Conservation (phyloP, 2,329 filamentous ascomycete species). For the Alternaria sp. region DNA sequence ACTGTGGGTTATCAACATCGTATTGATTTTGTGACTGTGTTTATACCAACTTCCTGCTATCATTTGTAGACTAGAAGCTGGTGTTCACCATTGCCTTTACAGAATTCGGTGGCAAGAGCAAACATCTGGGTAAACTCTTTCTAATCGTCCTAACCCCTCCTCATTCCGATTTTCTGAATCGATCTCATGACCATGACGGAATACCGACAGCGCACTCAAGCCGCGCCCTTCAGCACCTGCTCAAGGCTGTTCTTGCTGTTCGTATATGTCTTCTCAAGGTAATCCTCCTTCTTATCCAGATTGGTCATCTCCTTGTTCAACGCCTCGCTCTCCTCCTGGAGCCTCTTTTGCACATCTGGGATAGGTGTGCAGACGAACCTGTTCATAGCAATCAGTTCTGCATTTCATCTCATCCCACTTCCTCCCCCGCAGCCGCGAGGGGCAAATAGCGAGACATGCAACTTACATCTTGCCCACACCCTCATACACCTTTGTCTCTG, state of each 20-base stretch:
- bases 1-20: neutral
- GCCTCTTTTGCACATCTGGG: slow-evolving; percentile 74
- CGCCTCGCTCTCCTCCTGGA: slow-evolving; percentile 75
- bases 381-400: neutral
- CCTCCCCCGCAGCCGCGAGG: neutral
- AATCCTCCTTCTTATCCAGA: slow-evolving; percentile 86
- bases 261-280: slow-evolving; percentile 92
- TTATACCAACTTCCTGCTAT: neutral
- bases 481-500: slow-evolving; percentile 84
- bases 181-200: neutral
- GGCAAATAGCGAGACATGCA: neutral
- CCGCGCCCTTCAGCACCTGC: slow-evolving; percentile 72
- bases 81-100: neutral
- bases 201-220: slow-evolving; percentile 11
- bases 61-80: neutral
- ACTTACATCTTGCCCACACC: slow-evolving; percentile 93
- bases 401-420: neutral
- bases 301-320: slow-evolving; percentile 79
- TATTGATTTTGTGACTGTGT: neutral
- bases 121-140: neutral
- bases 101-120: neutral
- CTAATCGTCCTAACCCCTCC: neutral
- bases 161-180: neutral
- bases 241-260: slow-evolving; percentile 93
- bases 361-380: slow-evolving; percentile 90